Percentiles rank a stretch among this genome's conserved stretches.
Conservation (phyloP, 2,329 filamentous ascomycete species). For the Westerdykella ornata region DNA sequence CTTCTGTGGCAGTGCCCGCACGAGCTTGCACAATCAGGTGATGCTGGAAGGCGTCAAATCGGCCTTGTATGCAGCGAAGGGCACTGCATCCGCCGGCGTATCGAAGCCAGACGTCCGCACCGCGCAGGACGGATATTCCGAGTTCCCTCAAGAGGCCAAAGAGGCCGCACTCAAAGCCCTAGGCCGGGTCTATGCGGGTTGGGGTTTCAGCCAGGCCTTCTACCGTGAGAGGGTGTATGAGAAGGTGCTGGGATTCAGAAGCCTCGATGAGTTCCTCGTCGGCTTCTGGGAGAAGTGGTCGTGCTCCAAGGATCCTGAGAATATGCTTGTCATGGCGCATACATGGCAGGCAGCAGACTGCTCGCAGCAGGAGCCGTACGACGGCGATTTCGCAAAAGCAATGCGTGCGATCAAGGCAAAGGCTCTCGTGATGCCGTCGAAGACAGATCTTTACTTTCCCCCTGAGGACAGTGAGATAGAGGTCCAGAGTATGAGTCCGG, state of each 20-base stretch:
- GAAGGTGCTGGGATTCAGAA: conserved; percentile 56
- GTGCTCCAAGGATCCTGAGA: conserved; percentile 66
- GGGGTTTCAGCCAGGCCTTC: conserved; percentile 73
- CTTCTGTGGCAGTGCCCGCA: conserved; percentile 60
- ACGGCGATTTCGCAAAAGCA: conserved; percentile 55
- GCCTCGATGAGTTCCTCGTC: conserved; percentile 66
- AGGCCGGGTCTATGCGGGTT: conserved; percentile 69
- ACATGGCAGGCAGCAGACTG: conserved; percentile 73
- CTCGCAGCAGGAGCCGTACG: conserved; percentile 61
- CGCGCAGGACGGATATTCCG: conserved; percentile 35
- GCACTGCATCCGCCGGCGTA: conserved; percentile 48
- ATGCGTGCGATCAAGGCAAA: conserved; percentile 66
- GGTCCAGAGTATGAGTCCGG: conserved; percentile 55
- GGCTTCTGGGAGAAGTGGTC: conserved; percentile 74
- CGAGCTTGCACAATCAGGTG: conserved; percentile 60
- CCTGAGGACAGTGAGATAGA: conserved; percentile 74
- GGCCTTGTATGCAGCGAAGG: conserved; percentile 53
- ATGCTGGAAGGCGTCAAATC: conserved; percentile 60
- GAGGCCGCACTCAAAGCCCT: conserved; percentile 61
- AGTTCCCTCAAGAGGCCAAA: conserved; percentile 51
- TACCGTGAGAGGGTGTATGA: conserved; percentile 67
- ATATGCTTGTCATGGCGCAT: conserved; percentile 66
- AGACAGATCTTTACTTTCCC: conserved; percentile 77
- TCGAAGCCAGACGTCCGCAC: conserved; percentile 19
- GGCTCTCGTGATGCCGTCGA: conserved; percentile 61